These are phyloP conservation scores for Phytophthora litchii DNA, from an alignment of 352 stramenopile genomes.

Conservation along the genomic window DNA sequence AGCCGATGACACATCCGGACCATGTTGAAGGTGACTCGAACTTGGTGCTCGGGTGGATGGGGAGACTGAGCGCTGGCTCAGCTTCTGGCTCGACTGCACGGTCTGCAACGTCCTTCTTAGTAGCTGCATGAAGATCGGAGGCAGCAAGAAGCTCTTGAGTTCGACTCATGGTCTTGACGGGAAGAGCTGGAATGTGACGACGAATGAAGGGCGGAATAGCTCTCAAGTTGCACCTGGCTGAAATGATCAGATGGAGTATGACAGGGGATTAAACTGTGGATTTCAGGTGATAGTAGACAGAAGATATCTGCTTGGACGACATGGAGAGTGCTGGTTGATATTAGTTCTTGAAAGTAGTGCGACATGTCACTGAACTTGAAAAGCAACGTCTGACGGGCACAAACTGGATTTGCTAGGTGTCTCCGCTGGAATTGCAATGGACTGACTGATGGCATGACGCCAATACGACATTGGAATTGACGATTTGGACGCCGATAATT, in stretches of 20 bases:
- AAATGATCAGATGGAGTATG: background rate
- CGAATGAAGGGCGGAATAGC: constrained; percentile 16
- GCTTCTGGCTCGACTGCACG: constrained; percentile 21
- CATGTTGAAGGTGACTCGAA: constrained; percentile 54
- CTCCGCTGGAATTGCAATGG: constrained; percentile 1
- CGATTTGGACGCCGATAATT: background rate
- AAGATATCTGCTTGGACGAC: constrained; percentile 2
- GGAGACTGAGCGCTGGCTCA: constrained; percentile 33
- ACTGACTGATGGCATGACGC: background rate
- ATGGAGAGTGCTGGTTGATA: constrained; percentile 3
- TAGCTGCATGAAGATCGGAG: background rate
- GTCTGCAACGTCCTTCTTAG: background rate
- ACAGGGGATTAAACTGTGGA: constrained; percentile 1
- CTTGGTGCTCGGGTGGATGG: constrained; percentile 50
- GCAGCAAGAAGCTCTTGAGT: background rate
- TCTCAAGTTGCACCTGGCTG: background rate
- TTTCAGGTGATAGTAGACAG: background rate
- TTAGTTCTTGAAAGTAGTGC: constrained; percentile 1
- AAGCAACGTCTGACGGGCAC: background rate
- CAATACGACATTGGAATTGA: background rate
- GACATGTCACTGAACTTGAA: constrained; percentile 6
- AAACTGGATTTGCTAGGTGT: no score
- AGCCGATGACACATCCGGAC: constrained; percentile 48
- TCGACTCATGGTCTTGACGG: constrained; percentile 21
- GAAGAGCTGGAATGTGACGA: constrained; percentile 18